Conservation (phyloP, 2,329 filamentous ascomycete genomes). For the Venturia effusa region DNA sequence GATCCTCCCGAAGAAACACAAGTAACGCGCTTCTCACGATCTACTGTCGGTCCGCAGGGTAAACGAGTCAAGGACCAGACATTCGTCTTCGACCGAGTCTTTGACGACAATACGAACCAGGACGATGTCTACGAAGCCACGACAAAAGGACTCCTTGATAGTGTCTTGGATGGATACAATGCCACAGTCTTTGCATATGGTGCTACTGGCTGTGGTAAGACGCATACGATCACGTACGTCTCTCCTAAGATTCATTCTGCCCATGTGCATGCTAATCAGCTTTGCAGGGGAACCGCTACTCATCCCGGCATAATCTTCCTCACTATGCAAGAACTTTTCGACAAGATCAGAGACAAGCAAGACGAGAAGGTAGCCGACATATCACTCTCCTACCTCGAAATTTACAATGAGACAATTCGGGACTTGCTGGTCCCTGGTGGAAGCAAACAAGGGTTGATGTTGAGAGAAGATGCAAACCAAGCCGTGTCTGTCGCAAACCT, state of each 20-base stretch:
- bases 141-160: constrained; percentile 81
- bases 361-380: constrained; percentile 84
- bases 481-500: constrained; percentile 83
- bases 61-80: constrained; percentile 96
- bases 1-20: constrained; percentile 94
- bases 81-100: constrained; percentile 92
- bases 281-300: constrained; percentile 59
- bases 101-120: constrained; percentile 89
- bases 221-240: constrained; percentile 68
- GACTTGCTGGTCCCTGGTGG: constrained; percentile 82
- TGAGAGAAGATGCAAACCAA: constrained; percentile 90
- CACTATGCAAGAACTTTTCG: constrained; percentile 98
- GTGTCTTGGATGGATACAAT: constrained; percentile 94
- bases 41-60: constrained; percentile 63
- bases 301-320: constrained; percentile 97
- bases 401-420: constrained; percentile 98
- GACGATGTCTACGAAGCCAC: constrained; percentile 92
- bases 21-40: constrained; percentile 75
- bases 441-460: constrained; percentile 74
- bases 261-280: neutral
- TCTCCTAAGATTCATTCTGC: neutral
- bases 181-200: constrained; percentile 98
- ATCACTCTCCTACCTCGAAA: constrained; percentile 89
- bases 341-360: constrained; percentile 79
- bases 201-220: constrained; percentile 96